Evolutionary conservation across 2,329 filamentous ascomycete genomes (phyloP).

Genomic region (Aureobasidium vineae): DNA sequence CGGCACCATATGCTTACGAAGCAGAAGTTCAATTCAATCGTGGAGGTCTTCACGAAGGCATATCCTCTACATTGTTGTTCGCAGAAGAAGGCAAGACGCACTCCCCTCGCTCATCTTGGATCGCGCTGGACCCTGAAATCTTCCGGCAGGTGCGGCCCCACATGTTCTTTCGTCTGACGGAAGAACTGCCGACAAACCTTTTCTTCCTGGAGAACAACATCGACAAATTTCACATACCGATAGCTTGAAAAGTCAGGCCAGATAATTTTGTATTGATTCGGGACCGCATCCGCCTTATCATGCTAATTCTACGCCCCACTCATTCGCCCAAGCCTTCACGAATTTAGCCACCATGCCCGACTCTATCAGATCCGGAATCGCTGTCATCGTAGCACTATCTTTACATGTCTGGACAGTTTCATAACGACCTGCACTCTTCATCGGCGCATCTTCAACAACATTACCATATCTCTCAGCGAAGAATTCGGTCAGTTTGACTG

Average conservation of each 20-base stretch:
- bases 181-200: not conserved
- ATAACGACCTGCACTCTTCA: slow-evolving; percentile 29
- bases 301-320: slow-evolving; percentile 26
- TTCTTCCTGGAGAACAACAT: not conserved
- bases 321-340: slow-evolving; percentile 30
- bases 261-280: not conserved
- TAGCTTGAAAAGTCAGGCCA: not conserved
- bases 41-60: not conserved
- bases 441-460: slow-evolving; percentile 22
- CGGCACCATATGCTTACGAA: not conserved
- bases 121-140: not conserved
- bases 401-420: slow-evolving; percentile 30
- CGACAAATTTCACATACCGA: not conserved
- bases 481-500: slow-evolving; percentile 38
- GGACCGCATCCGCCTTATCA: not conserved
- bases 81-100: not conserved
- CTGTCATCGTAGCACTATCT: slow-evolving; percentile 28
- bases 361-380: slow-evolving; percentile 29
- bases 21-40: not conserved
- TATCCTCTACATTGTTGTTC: not conserved
- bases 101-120: not conserved
- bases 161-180: not conserved
- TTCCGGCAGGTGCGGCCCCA: not conserved
- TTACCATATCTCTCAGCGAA: slow-evolving; percentile 36
- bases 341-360: slow-evolving; percentile 32